Evolutionary conservation across 345 rosid species (phyloP).

Genomic region (Lepidium aucheri): DNA sequence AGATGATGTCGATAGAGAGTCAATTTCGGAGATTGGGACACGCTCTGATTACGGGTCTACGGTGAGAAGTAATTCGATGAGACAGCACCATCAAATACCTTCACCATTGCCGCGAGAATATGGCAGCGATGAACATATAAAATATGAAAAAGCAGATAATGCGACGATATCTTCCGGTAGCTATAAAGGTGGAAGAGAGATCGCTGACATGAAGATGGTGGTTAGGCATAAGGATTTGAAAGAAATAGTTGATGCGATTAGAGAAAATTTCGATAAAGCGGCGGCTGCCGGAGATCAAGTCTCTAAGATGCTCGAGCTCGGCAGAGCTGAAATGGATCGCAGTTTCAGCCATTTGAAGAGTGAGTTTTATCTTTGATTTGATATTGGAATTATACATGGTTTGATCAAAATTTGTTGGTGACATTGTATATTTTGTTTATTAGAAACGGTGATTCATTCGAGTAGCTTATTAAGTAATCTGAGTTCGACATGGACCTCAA

Average conservation of each 20-base stretch:
- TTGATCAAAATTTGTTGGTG: background rate
- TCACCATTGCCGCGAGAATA: conserved; percentile 23
- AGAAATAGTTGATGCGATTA: conserved; percentile 80
- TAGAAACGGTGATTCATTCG: conserved; percentile 97
- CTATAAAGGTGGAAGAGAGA: conserved; percentile 42
- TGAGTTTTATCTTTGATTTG: conserved; percentile 18
- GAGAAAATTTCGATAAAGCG: conserved; percentile 65
- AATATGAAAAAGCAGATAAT: conserved; percentile 37
- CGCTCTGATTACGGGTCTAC: conserved; percentile 61
- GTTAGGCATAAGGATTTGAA: conserved; percentile 87
- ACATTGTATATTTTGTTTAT: background rate
- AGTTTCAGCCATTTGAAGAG: conserved; percentile 88
- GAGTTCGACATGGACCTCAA: conserved; percentile 92
- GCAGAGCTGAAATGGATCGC: conserved; percentile 84
- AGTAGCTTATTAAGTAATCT: conserved; percentile 72
- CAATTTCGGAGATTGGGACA: conserved; percentile 63
- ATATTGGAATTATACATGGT: background rate
- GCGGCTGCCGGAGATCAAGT: conserved; percentile 76
- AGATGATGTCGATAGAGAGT: conserved; percentile 39
- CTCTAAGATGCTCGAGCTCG: conserved; percentile 69
- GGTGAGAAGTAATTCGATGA: conserved; percentile 19
- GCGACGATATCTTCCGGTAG: conserved; percentile 44
- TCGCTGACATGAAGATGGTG: conserved; percentile 64
- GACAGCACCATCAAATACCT: conserved; percentile 14
- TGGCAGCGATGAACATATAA: background rate